phyloP scores from a whole-genome alignment of 139 green algal species.

The Chlorella ohadii region DNA sequence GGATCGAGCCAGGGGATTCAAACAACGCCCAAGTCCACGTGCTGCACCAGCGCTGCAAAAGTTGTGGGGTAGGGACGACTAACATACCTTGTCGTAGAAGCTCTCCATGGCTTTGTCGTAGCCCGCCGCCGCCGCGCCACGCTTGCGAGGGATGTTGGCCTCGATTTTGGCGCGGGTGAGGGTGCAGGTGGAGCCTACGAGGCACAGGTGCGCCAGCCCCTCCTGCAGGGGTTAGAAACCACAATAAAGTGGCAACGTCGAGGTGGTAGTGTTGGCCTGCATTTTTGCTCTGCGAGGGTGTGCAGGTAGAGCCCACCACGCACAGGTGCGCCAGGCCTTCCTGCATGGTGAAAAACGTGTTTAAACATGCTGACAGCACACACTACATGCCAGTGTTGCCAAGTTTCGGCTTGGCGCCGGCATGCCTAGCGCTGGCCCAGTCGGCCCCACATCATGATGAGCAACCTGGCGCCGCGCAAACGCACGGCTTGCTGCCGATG shows the following conservation, averaged over 20 bases:
- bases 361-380: too few relatives aligned
- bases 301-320: constrained; percentile 88
- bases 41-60: not conserved
- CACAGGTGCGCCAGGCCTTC: constrained; percentile 92
- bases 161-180: constrained; percentile 85
- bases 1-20: too few relatives aligned
- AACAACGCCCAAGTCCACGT: too few relatives aligned
- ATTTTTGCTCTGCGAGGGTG: constrained; percentile 80
- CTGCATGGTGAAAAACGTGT: too few relatives aligned
- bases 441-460: not conserved
- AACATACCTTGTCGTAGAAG: constrained; percentile 73
- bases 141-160: constrained; percentile 89
- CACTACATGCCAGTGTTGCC: too few relatives aligned
- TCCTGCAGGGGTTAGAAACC: too few relatives aligned
- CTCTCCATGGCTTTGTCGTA: constrained; percentile 88
- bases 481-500: too few relatives aligned
- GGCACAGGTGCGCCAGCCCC: constrained; percentile 87
- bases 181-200: constrained; percentile 89
- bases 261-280: constrained; percentile 83
- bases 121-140: constrained; percentile 83
- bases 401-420: too few relatives aligned
- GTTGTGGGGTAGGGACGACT: too few relatives aligned
- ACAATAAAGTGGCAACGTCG: too few relatives aligned
- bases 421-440: too few relatives aligned
- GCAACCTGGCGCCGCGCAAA: too few relatives aligned